Evolutionary conservation across 2,329 filamentous ascomycete genomes (phyloP).

Genomic region (Podosphaera xanthii): DNA sequence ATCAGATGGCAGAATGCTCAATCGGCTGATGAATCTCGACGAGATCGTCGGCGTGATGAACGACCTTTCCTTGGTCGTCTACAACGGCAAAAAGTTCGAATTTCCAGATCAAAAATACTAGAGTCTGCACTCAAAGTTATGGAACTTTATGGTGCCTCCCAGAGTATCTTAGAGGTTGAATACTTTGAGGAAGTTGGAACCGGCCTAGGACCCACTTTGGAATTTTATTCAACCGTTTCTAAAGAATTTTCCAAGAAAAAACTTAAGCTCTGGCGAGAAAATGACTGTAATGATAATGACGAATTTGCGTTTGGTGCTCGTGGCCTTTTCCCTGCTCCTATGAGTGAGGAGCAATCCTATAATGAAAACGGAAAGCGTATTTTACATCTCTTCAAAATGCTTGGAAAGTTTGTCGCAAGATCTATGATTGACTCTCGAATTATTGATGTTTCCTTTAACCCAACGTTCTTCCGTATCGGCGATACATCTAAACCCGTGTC

Average conservation of each 20-base stretch:
- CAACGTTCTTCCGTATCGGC: conserved; percentile 89
- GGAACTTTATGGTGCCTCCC: conserved; percentile 92
- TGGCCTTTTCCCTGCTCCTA: conserved; percentile 77
- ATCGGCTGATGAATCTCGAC: conserved; percentile 53
- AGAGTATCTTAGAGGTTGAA: conserved; percentile 88
- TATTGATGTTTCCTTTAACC: conserved; percentile 92
- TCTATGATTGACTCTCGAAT: conserved; percentile 98
- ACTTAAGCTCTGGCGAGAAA: conserved; percentile 87
- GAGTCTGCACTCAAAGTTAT: conserved; percentile 97
- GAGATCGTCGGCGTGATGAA: conserved; percentile 67
- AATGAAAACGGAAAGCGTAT: conserved; percentile 70
- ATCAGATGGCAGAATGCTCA: conserved; percentile 89
- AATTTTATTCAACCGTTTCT: conserved; percentile 95
- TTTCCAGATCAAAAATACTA: conserved; percentile 79
- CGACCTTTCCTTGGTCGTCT: conserved; percentile 75
- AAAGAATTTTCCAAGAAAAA: conserved; percentile 96
- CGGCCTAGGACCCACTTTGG: conserved; percentile 78
- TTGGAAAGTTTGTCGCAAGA: conserved; percentile 90
- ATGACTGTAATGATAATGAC: conserved; percentile 46
- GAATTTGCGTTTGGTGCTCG: conserved; percentile 70
- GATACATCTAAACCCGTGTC: conserved; percentile 41
- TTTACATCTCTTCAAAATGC: conserved; percentile 69
- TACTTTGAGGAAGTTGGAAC: conserved; percentile 98
- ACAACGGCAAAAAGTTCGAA: conserved; percentile 93
- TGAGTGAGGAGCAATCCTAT: conserved; percentile 53